A percentile compares a stretch with the other conserved stretches of the same genome.
Evolutionary conservation across 2,329 filamentous ascomycete species (phyloP).

Genomic region (Beauveria sp.): DNA sequence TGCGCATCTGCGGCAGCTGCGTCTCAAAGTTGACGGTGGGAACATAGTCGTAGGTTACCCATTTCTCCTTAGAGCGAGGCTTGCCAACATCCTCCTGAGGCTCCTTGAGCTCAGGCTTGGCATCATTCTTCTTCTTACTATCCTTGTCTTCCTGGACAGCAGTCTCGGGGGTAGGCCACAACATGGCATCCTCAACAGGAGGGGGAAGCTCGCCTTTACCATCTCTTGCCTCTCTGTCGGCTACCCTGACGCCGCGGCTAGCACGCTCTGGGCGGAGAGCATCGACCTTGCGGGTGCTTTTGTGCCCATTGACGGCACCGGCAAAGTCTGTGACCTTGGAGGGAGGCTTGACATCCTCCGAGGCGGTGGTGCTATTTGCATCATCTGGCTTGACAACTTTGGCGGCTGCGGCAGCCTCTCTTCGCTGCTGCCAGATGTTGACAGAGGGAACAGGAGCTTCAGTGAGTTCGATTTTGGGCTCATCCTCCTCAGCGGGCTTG

Average conservation of each 20-base stretch:
- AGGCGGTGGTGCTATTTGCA: conserved; percentile 15
- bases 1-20: conserved; percentile 53
- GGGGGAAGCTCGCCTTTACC: conserved; percentile 38
- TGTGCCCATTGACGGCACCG: conserved; percentile 28
- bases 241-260: conserved; percentile 38
- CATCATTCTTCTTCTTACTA: conserved; percentile 57
- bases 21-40: conserved; percentile 84
- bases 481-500: conserved; percentile 49
- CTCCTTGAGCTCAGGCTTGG: conserved; percentile 45
- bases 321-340: conserved; percentile 18
- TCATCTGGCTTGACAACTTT: conserved; percentile 33
- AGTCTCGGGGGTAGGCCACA: conserved; percentile 87
- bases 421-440: conserved; percentile 82
- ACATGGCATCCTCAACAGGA: conserved; percentile 65
- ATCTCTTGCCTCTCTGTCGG: conserved; percentile 34
- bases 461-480: conserved; percentile 58
- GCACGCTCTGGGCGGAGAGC: conserved; percentile 28
- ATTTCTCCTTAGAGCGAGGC: conserved; percentile 67
- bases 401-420: conserved; percentile 42
- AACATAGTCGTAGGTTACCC: conserved; percentile 76
- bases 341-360: conserved; percentile 37
- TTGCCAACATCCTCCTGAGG: conserved; percentile 41
- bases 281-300: conserved; percentile 33
- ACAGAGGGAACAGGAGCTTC: conserved; percentile 77
- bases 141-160: conserved; percentile 64